A percentile compares a stretch with the other conserved stretches of the same genome.
Evolutionary conservation across 257 asterid genomes (phyloP).

Genomic region (Linderniella brevidens): DNA sequence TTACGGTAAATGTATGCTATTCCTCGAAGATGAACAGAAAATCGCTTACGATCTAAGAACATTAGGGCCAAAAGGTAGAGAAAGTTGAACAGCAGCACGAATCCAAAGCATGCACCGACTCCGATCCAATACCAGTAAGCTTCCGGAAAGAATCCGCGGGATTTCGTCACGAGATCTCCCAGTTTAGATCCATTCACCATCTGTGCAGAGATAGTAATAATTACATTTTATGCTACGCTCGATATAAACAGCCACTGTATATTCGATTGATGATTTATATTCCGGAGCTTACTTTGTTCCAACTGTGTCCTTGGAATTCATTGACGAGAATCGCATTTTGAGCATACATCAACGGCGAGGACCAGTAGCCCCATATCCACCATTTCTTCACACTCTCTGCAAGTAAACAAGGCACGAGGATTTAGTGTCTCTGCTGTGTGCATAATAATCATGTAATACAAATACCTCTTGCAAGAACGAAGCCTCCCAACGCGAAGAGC

Average conservation of each 20-base stretch:
- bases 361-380: slow-evolving; percentile 77
- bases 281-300: slow-evolving; percentile 27
- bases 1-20: neutral
- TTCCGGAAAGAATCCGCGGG: slow-evolving; percentile 15
- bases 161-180: slow-evolving; percentile 15
- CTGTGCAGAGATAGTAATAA: neutral
- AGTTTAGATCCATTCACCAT: slow-evolving; percentile 10
- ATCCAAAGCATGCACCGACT: slow-evolving; percentile 18
- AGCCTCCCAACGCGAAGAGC: slow-evolving; percentile 20
- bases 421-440: neutral
- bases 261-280: neutral
- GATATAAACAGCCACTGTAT: neutral
- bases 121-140: slow-evolving; percentile 23
- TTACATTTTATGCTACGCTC: neutral
- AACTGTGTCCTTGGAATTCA: slow-evolving; percentile 32
- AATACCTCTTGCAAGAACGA: slow-evolving; percentile 26
- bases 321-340: slow-evolving; percentile 36
- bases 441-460: neutral
- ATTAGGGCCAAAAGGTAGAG: slow-evolving; percentile 12
- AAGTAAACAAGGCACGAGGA: neutral
- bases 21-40: neutral
- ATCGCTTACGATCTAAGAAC: slow-evolving; percentile 21
- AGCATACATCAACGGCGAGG: slow-evolving; percentile 46
- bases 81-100: slow-evolving; percentile 11
- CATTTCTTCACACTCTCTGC: slow-evolving; percentile 34